Evolutionary conservation across 345 rosid genomes (phyloP).

Genomic region (Zanthoxylum bungeanum): DNA sequence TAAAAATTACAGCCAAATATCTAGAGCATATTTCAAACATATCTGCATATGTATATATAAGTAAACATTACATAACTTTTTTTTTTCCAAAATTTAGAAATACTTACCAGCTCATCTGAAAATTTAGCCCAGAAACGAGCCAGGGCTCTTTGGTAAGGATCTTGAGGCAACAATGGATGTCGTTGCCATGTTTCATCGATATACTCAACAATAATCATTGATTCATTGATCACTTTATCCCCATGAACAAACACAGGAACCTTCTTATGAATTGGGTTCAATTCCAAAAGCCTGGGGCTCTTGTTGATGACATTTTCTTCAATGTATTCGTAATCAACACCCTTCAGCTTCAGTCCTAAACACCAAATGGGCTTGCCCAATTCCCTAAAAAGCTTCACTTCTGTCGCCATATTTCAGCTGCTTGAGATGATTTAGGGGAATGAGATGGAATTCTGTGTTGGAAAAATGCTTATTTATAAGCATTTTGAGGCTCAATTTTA

Average conservation of each 20-base stretch:
- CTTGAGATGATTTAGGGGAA: too few relatives aligned
- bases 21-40: too few relatives aligned
- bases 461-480: too few relatives aligned
- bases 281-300: slow-evolving; percentile 14
- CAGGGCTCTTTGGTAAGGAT: slow-evolving; percentile 33
- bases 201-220: slow-evolving; percentile 29
- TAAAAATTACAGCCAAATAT: neutral
- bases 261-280: slow-evolving; percentile 18
- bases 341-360: slow-evolving; percentile 20
- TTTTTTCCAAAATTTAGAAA: neutral
- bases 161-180: slow-evolving; percentile 30
- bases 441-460: too few relatives aligned
- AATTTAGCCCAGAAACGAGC: slow-evolving; percentile 42
- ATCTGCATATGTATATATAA: too few relatives aligned
- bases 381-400: slow-evolving; percentile 14
- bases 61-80: neutral
- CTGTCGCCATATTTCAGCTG: neutral
- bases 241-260: slow-evolving; percentile 29
- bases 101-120: slow-evolving; percentile 26
- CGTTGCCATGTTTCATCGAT: slow-evolving; percentile 40
- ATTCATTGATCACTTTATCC: slow-evolving; percentile 18
- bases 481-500: too few relatives aligned
- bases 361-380: slow-evolving; percentile 2
- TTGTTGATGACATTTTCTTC: slow-evolving; percentile 14
- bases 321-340: slow-evolving; percentile 10